These are phyloP conservation scores for Zanthoxylum bungeanum DNA, from an alignment of 345 rosid species.

Conservation along the genomic window DNA sequence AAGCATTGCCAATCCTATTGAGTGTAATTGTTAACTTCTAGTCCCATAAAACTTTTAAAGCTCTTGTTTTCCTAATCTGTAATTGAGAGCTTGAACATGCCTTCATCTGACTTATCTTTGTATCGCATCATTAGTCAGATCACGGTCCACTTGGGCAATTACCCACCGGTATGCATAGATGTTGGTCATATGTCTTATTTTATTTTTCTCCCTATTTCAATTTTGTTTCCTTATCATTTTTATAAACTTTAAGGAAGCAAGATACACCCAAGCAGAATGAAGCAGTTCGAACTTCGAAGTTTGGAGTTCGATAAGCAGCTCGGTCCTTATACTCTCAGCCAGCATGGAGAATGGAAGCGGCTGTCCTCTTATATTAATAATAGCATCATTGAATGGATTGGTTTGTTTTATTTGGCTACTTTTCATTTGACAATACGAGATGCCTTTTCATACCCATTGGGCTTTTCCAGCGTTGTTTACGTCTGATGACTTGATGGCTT, in stretches of 20 bases:
- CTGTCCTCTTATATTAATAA: conserved; percentile 62
- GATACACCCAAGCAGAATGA: conserved; percentile 67
- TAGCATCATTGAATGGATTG: conserved; percentile 55
- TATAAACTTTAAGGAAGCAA: conserved; percentile 55
- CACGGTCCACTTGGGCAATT: neutral
- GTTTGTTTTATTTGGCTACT: conserved; percentile 32
- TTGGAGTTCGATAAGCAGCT: conserved; percentile 81
- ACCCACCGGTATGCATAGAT: neutral
- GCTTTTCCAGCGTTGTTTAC: conserved; percentile 10
- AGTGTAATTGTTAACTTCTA: neutral
- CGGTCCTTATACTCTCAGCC: conserved; percentile 73
- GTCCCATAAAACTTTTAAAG: neutral
- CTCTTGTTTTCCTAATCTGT: neutral
- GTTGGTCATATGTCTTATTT: neutral
- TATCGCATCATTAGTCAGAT: neutral
- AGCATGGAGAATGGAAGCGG: conserved; percentile 67
- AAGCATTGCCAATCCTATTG: neutral
- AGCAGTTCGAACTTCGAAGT: no score
- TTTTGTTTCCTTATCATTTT: neutral
- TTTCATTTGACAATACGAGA: neutral
- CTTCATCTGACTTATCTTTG: neutral
- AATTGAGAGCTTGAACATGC: neutral
- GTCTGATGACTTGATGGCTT: neutral
- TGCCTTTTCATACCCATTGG: neutral
- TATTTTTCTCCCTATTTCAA: neutral